Evolutionary conservation across 495 filamentous ascomycete species (phyloP), one percentile per base, ranked within the genome.

Genomic region (Pseudoneurospora amorphoporcata): DNA sequence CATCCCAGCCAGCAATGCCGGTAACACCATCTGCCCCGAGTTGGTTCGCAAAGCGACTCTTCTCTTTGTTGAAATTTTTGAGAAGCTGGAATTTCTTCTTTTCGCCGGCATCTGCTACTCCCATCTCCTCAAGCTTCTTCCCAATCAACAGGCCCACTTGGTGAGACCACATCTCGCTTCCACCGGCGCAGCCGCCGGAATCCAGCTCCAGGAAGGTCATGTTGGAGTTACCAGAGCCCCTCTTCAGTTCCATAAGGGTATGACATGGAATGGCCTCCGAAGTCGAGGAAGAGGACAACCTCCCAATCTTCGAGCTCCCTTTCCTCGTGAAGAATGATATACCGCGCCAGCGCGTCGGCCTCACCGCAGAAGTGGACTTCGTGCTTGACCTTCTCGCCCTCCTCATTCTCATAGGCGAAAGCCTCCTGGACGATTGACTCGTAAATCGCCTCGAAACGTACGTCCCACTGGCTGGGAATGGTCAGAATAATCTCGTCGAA

Each of bases 131-230:
- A 1, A 73, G 69, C 39, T 68, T 73, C 6, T 32, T 8, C 12
- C 37, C 5, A 23, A 73, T 70, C 3, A 73, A 32, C 45, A 29
- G 39, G 8, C 29, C 17, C 10, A 73, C 65, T 29, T 70, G n/a
- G 68, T 71, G 69, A 23, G 43, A 70, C 72, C 72, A 73, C 69
- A 73, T 73, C 47, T 70, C 68, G 42, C 43, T 43, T 41, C 72
- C 72, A n/a, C 72, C 72, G 68, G 45, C 45, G 5, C 23, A 39
- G 58, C 68, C 68, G 68, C 39, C 72, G 1, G 43, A 41, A 7
- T 32, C 19, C n/a, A 70, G 16, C 29, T 73, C 72, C 37, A 73
- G 38, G 37, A 73, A 70, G 72, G 43, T 70, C 35, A 65, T 65
- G 14, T 14, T 19, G 12, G 16, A 8, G 69, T 32, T n/a, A 10